These are phyloP conservation scores for Populus davidiana DNA, from an alignment of 345 rosid species.

Conservation along the genomic window DNA sequence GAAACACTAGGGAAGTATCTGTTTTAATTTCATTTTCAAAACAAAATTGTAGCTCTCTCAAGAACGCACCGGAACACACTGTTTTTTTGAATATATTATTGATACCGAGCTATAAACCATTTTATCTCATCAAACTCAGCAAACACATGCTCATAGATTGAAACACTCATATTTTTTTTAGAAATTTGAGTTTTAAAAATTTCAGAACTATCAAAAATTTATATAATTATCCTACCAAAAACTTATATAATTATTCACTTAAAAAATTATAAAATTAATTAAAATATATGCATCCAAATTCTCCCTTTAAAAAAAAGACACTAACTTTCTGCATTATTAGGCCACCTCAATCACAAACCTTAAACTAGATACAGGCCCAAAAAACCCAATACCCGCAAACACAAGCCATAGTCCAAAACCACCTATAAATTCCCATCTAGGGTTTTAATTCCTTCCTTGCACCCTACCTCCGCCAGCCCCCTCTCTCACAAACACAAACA, in stretches of 20 bases:
- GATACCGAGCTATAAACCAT: neutral
- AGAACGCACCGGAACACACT: too few species aligned
- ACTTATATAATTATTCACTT: too few species aligned
- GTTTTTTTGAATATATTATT: neutral
- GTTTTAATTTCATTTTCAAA: too few species aligned
- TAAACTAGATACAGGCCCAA: neutral
- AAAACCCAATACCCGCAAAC: neutral
- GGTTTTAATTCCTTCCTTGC: neutral
- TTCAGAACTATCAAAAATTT: too few species aligned
- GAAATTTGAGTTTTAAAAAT: too few species aligned
- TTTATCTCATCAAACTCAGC: neutral
- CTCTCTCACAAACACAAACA: neutral
- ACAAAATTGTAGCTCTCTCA: too few species aligned
- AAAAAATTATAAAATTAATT: too few species aligned
- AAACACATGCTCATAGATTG: neutral
- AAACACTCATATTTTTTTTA: too few species aligned
- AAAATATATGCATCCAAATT: too few species aligned
- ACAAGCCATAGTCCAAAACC: neutral
- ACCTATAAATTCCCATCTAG: neutral
- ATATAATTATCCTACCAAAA: too few species aligned
- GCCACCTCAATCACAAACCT: neutral
- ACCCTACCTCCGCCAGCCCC: neutral
- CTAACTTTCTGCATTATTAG: neutral
- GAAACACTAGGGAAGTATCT: too few species aligned
- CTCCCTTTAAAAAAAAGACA: too few species aligned